Percentiles rank a stretch among this genome's conserved stretches.
phyloP scores from a whole-genome alignment of 1,139 yeast genomes.

The Yamadazyma trypodendri region DNA sequence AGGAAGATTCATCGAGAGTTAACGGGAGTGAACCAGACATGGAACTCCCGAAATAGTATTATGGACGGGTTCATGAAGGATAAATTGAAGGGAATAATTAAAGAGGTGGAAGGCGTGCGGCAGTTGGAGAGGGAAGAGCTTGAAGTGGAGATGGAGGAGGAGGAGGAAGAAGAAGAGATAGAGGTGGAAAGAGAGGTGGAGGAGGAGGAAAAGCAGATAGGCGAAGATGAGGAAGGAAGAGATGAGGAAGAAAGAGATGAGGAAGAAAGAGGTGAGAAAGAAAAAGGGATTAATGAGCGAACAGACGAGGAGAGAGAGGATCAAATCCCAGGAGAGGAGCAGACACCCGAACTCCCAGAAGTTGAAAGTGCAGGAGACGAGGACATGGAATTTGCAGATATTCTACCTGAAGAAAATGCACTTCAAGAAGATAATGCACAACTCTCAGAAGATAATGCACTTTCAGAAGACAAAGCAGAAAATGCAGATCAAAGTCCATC shows the following conservation, averaged over 20 bases:
- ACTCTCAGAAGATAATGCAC: too few relatives aligned
- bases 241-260: slow-evolving; percentile 11
- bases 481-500: too few relatives aligned
- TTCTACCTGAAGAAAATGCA: too few relatives aligned
- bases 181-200: slow-evolving; percentile 6
- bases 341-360: background rate
- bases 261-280: slow-evolving; percentile 10
- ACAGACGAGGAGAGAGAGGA: slow-evolving; percentile 4
- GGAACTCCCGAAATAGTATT: slow-evolving; percentile 40
- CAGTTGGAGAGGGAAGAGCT: slow-evolving; percentile 16
- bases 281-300: slow-evolving; percentile 5
- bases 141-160: slow-evolving; percentile 18
- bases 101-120: slow-evolving; percentile 22
- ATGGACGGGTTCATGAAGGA: slow-evolving; percentile 38
- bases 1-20: slow-evolving; percentile 32
- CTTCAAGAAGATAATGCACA: too few relatives aligned
- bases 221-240: slow-evolving; percentile 6
- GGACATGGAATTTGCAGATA: too few relatives aligned
- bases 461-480: too few relatives aligned
- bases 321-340: background rate
- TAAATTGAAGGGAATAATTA: slow-evolving; percentile 20
- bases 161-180: slow-evolving; percentile 9
- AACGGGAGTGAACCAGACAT: slow-evolving; percentile 32
- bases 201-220: slow-evolving; percentile 11
- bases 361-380: background rate